phyloP scores from a whole-genome alignment of 2,329 filamentous ascomycete species.

The Ophiostoma sp. region DNA sequence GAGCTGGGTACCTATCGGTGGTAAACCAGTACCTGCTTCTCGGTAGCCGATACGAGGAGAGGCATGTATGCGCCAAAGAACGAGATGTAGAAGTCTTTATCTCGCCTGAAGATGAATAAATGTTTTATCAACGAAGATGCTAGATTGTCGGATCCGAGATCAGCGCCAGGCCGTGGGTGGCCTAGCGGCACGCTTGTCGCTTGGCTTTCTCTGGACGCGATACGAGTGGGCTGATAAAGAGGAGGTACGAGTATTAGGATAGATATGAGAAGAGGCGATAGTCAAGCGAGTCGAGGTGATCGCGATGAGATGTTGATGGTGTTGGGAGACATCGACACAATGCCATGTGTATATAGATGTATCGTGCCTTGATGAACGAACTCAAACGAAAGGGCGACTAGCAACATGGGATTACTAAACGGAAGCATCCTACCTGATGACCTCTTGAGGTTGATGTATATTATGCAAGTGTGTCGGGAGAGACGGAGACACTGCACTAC shows the following conservation, averaged over 20 bases:
- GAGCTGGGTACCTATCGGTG: background rate
- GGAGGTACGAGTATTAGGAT: background rate
- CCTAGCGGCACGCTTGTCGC: conserved; percentile 20
- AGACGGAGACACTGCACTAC: background rate
- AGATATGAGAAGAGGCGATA: too few relatives aligned
- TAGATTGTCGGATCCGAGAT: conserved; percentile 16
- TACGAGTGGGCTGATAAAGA: background rate
- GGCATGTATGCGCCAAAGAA: conserved; percentile 12
- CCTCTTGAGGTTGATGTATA: background rate
- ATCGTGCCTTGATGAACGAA: too few relatives aligned
- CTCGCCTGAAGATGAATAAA: background rate
- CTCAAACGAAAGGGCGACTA: too few relatives aligned
- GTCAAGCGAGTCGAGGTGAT: background rate
- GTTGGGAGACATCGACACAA: too few relatives aligned
- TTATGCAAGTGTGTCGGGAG: background rate
- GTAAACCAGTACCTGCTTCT: conserved; percentile 16
- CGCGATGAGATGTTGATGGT: too few relatives aligned
- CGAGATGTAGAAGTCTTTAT: background rate
- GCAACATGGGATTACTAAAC: background rate
- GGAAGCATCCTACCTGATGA: background rate
- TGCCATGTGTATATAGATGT: too few relatives aligned
- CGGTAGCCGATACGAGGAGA: conserved; percentile 18
- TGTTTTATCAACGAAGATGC: background rate
- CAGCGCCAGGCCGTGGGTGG: conserved; percentile 22
- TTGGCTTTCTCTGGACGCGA: conserved; percentile 15